phyloP scores from a whole-genome alignment of 768 basidiomycete genomes.

The Lactifluus echinatus region DNA sequence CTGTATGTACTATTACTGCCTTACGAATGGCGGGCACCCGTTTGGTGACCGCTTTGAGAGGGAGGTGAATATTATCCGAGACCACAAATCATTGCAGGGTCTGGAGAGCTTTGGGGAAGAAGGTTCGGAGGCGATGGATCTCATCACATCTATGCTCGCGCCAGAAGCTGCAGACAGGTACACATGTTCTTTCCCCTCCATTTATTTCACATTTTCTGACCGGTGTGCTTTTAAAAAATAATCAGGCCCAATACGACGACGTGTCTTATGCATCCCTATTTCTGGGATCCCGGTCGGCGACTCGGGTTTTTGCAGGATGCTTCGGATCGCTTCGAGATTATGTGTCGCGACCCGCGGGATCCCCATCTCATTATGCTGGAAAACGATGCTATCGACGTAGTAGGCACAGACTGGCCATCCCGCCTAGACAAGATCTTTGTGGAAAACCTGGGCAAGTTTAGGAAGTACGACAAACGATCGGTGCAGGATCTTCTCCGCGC shows the following conservation, averaged over 20 bases:
- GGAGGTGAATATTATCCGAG: constrained; percentile 88
- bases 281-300: constrained; percentile 85
- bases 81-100: constrained; percentile 58
- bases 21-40: constrained; percentile 87
- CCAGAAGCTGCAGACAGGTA: constrained; percentile 69
- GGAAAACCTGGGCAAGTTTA: constrained; percentile 92
- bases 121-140: constrained; percentile 78
- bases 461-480: constrained; percentile 89
- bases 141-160: constrained; percentile 74
- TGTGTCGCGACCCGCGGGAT: constrained; percentile 88
- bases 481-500: constrained; percentile 91
- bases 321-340: constrained; percentile 95
- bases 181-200: no score
- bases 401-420: constrained; percentile 86
- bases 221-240: neutral
- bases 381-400: constrained; percentile 53
- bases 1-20: constrained; percentile 88
- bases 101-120: constrained; percentile 85
- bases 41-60: constrained; percentile 90
- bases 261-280: constrained; percentile 91
- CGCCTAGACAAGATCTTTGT: constrained; percentile 83
- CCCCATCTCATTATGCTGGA: constrained; percentile 69
- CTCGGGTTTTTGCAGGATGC: constrained; percentile 95
- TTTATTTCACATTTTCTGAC: neutral
- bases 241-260: constrained; percentile 78